These are phyloP conservation scores for Setomelanomma holmii DNA, from an alignment of 2,329 filamentous ascomycete genomes.

Conservation along the genomic window DNA sequence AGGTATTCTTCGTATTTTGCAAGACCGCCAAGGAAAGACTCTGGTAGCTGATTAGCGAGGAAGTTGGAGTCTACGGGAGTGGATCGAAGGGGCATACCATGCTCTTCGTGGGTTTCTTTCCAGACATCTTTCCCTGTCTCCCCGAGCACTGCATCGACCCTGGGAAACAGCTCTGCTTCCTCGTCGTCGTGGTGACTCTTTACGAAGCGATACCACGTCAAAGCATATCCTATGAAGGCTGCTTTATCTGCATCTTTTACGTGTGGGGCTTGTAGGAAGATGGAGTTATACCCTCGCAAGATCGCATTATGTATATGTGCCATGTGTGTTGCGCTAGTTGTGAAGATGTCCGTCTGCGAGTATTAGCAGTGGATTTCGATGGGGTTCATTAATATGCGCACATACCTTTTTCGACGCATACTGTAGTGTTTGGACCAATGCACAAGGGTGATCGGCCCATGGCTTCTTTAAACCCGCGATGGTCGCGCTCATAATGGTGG, in stretches of 20 bases:
- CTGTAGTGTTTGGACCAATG: conserved; percentile 37
- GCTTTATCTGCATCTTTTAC: conserved; percentile 38
- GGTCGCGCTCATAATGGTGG: conserved; percentile 11
- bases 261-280: conserved; percentile 48
- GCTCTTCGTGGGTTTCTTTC: conserved; percentile 42
- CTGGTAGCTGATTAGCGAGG: too few species aligned
- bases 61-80: too few species aligned
- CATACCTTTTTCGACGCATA: conserved; percentile 42
- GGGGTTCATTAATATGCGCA: too few species aligned
- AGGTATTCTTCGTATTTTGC: conserved; percentile 34
- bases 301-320: conserved; percentile 51
- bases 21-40: conserved; percentile 39
- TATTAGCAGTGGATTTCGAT: neutral
- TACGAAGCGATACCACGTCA: conserved; percentile 45
- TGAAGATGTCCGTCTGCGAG: conserved; percentile 41
- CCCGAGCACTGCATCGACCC: conserved; percentile 38
- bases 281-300: conserved; percentile 50
- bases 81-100: too few species aligned
- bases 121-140: conserved; percentile 31
- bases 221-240: conserved; percentile 46
- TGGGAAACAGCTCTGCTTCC: conserved; percentile 45
- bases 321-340: conserved; percentile 46
- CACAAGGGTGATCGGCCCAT: conserved; percentile 42
- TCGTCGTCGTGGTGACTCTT: conserved; percentile 49
- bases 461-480: conserved; percentile 14